Evolutionary conservation across 1,284 basidiomycete species (phyloP).

Genomic region (Cutaneotrichosporon daszewskae): DNA sequence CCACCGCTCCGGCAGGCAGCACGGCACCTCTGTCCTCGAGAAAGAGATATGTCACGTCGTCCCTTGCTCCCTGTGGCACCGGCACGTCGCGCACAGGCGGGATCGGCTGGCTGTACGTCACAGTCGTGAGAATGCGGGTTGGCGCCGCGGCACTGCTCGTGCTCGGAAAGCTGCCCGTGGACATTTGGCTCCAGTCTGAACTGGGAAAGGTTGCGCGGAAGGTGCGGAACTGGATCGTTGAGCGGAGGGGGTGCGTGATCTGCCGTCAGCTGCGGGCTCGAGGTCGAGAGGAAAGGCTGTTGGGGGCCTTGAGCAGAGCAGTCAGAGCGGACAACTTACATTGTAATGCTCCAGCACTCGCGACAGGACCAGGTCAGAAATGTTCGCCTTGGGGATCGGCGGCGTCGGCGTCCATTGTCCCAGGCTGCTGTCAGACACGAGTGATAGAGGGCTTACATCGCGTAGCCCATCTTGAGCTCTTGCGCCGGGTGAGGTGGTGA

Average conservation of each 20-base stretch:
- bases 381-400: conserved; percentile 20
- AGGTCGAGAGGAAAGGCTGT: background rate
- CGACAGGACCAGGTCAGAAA: conserved; percentile 34
- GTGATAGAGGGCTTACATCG: conserved; percentile 21
- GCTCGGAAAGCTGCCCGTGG: background rate
- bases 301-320: background rate
- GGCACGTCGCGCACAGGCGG: conserved; percentile 15
- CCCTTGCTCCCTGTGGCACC: conserved; percentile 15
- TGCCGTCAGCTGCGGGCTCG: conserved; percentile 5
- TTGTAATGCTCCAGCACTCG: conserved; percentile 38
- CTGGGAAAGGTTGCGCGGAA: conserved; percentile 28
- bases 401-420: conserved; percentile 36
- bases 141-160: conserved; percentile 5
- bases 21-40: conserved; percentile 27
- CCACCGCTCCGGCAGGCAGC: background rate
- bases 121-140: conserved; percentile 28
- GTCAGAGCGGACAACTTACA: conserved; percentile 16
- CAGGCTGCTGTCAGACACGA: conserved; percentile 23
- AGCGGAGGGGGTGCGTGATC: conserved; percentile 30
- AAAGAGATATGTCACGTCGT: conserved; percentile 36
- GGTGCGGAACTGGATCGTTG: conserved; percentile 35
- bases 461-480: conserved; percentile 32
- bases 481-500: no score
- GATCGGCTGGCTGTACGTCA: conserved; percentile 24
- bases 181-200: background rate